Conservation (phyloP, 2,329 filamentous ascomycete species). For the Colletotrichum lini region DNA sequence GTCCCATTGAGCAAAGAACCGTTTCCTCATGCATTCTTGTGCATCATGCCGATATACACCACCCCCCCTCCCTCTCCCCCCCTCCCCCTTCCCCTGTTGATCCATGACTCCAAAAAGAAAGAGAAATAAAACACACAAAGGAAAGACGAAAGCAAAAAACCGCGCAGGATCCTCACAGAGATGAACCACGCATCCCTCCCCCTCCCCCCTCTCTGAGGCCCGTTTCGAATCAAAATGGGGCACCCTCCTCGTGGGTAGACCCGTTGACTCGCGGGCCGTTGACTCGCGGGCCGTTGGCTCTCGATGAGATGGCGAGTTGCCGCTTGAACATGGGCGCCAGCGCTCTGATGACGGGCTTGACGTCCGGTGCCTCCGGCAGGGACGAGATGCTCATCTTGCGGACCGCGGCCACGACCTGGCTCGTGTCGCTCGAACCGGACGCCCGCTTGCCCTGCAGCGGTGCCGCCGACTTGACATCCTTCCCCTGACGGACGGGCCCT, state of each 20-base stretch:
- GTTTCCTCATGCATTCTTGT: conserved; percentile 13
- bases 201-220: too few species aligned
- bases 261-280: conserved; percentile 3
- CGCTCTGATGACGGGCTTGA: conserved; percentile 57
- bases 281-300: not conserved
- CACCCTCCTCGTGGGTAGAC: not conserved
- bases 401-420: conserved; percentile 46
- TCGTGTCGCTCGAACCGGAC: conserved; percentile 48
- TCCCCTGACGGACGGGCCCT: conserved; percentile 68
- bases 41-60: not conserved
- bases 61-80: not conserved
- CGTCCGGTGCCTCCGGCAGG: conserved; percentile 56
- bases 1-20: not conserved
- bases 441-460: conserved; percentile 61
- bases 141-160: too few species aligned
- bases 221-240: not conserved
- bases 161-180: not conserved
- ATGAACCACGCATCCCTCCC: too few species aligned
- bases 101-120: not conserved
- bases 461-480: conserved; percentile 61
- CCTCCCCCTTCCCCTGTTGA: too few species aligned
- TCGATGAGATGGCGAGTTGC: conserved; percentile 45
- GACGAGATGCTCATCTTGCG: conserved; percentile 49
- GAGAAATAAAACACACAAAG: not conserved
- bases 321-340: conserved; percentile 57